A percentile compares a stretch with the other conserved stretches of the same genome.
Evolutionary conservation across 768 basidiomycete genomes (phyloP).

Genomic region (Boletus coccyginus): DNA sequence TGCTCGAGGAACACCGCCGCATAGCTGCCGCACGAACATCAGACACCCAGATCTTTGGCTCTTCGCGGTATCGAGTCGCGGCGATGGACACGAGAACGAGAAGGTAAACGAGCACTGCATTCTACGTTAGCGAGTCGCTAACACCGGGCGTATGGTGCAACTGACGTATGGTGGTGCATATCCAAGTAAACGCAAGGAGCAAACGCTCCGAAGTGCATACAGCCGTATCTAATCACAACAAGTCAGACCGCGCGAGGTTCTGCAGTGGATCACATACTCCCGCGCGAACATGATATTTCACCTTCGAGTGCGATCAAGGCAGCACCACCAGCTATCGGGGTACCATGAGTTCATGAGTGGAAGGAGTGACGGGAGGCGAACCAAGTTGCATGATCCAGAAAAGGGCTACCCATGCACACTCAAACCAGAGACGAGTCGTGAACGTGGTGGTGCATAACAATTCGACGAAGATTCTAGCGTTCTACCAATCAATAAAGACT

Average conservation of each 20-base stretch:
- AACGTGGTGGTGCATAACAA: slow-evolving; percentile 48
- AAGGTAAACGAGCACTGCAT: slow-evolving; percentile 58
- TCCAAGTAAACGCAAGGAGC: slow-evolving; percentile 62
- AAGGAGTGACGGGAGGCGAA: slow-evolving; percentile 31
- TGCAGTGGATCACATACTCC: slow-evolving; percentile 22
- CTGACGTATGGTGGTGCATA: slow-evolving; percentile 41
- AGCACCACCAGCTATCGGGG: slow-evolving; percentile 47
- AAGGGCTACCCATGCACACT: slow-evolving; percentile 56
- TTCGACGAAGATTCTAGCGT: slow-evolving; percentile 55
- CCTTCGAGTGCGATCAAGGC: slow-evolving; percentile 44
- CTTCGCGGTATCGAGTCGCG: slow-evolving; percentile 41
- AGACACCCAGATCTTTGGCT: slow-evolving; percentile 51
- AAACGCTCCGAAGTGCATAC: slow-evolving; percentile 53
- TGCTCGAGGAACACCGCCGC: slow-evolving; percentile 30
- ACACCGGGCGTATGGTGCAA: slow-evolving; percentile 3
- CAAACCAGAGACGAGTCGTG: slow-evolving; percentile 68
- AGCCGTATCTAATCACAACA: not conserved
- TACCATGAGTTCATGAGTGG: slow-evolving; percentile 4
- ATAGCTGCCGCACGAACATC: slow-evolving; percentile 39
- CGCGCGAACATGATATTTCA: slow-evolving; percentile 33
- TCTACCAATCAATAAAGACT: not conserved
- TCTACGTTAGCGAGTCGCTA: slow-evolving; percentile 2
- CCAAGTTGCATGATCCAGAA: slow-evolving; percentile 61
- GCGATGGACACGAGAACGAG: slow-evolving; percentile 44
- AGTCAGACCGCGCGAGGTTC: slow-evolving; percentile 1